These are phyloP conservation scores for Phytomonas sp. DNA, from an alignment of 208 protist species.

Conservation along the genomic window DNA sequence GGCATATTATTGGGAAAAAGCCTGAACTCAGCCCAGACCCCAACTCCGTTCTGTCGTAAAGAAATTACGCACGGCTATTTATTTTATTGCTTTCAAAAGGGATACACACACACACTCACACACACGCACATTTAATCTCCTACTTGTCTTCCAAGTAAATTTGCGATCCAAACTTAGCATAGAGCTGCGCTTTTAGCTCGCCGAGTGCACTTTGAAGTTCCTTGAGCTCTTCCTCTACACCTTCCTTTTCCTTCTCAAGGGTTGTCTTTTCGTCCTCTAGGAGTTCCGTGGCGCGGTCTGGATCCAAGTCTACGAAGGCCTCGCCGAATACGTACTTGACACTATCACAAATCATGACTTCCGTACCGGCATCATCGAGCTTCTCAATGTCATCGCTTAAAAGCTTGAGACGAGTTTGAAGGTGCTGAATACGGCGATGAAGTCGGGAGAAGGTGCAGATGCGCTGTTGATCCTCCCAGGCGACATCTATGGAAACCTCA, in stretches of 20 bases:
- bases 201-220: slow-evolving; percentile 37
- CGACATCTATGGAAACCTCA: slow-evolving; percentile 66
- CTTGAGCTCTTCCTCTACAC: slow-evolving; percentile 42
- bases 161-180: slow-evolving; percentile 84
- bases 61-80: too few relatives aligned
- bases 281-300: slow-evolving; percentile 44
- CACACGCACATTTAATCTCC: neutral
- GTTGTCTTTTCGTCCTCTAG: slow-evolving; percentile 50
- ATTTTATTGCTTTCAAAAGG: neutral
- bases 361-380: slow-evolving; percentile 35
- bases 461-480: slow-evolving; percentile 81
- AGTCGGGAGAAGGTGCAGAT: slow-evolving; percentile 83
- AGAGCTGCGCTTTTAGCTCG: slow-evolving; percentile 80
- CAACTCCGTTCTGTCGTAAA: too few relatives aligned
- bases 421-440: slow-evolving; percentile 53
- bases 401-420: slow-evolving; percentile 30
- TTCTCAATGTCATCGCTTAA: slow-evolving; percentile 71
- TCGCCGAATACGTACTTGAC: slow-evolving; percentile 88
- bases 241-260: slow-evolving; percentile 38
- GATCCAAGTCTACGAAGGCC: slow-evolving; percentile 67
- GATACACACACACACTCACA: neutral
- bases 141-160: slow-evolving; percentile 89
- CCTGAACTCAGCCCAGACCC: too few relatives aligned
- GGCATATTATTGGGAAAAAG: neutral
- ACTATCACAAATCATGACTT: slow-evolving; percentile 48